Conservation (phyloP, 2,329 filamentous ascomycete genomes). For the Apiospora koreana region DNA sequence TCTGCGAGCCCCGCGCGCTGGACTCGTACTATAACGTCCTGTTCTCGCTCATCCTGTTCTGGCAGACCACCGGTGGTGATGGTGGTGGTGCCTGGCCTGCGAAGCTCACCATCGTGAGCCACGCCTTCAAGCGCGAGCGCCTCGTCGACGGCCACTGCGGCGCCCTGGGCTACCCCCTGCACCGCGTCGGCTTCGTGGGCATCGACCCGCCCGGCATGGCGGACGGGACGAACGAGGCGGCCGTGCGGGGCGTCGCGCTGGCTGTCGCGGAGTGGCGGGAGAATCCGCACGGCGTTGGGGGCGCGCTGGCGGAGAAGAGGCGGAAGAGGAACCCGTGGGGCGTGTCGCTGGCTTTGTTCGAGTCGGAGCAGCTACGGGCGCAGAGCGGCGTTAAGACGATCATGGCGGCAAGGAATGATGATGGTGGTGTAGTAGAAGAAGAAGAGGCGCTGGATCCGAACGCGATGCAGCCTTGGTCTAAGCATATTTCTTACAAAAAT, state of each 20-base stretch:
- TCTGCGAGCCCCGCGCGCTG: slow-evolving; percentile 70
- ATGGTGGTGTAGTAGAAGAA: slow-evolving; percentile 30
- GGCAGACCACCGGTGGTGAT: slow-evolving; percentile 58
- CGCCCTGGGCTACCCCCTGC: slow-evolving; percentile 57
- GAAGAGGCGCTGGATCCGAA: slow-evolving; percentile 43
- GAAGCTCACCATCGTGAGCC: slow-evolving; percentile 64
- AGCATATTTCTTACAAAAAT: background rate
- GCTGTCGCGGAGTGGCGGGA: slow-evolving; percentile 50
- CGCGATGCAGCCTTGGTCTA: slow-evolving; percentile 41
- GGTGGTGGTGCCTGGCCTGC: slow-evolving; percentile 59
- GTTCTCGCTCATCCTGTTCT: slow-evolving; percentile 65
- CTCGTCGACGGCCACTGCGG: slow-evolving; percentile 65
- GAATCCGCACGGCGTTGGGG: slow-evolving; percentile 54
- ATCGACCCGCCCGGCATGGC: slow-evolving; percentile 61
- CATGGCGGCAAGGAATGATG: slow-evolving; percentile 21
- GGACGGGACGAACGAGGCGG: slow-evolving; percentile 37
- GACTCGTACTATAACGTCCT: slow-evolving; percentile 87
- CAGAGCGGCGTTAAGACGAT: slow-evolving; percentile 41
- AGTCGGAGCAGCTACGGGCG: slow-evolving; percentile 30
- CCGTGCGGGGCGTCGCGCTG: slow-evolving; percentile 41
- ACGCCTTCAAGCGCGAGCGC: slow-evolving; percentile 67
- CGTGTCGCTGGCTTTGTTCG: slow-evolving; percentile 46
- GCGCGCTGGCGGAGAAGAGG: slow-evolving; percentile 49
- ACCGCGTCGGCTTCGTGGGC: slow-evolving; percentile 55
- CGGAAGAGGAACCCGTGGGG: slow-evolving; percentile 51